A percentile compares a stretch with the other conserved stretches of the same genome.
These are phyloP conservation scores for Colletotrichum sublineola DNA, from an alignment of 2,329 filamentous ascomycete genomes.

Conservation along the genomic window DNA sequence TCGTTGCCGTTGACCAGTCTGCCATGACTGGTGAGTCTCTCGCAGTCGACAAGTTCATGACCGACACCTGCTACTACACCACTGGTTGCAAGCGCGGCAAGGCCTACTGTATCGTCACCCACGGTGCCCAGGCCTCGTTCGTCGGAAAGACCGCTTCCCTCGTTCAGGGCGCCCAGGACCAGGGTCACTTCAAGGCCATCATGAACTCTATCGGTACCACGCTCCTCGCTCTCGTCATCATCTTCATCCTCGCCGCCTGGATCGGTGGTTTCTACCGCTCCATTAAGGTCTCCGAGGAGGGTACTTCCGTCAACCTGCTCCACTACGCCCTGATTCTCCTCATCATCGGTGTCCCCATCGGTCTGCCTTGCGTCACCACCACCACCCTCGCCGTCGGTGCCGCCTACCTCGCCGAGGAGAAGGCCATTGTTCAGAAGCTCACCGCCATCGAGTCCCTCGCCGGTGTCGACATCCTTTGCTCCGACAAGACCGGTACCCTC, in stretches of 20 bases:
- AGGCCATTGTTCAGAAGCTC: conserved; percentile 84
- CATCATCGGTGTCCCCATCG: conserved; percentile 84
- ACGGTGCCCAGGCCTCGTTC: conserved; percentile 79
- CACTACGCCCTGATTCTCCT: conserved; percentile 78
- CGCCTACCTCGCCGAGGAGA: conserved; percentile 81
- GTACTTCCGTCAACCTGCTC: conserved; percentile 70
- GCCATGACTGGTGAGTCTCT: conserved; percentile 86
- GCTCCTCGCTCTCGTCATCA: conserved; percentile 81
- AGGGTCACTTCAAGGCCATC: conserved; percentile 85
- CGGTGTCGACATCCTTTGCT: conserved; percentile 82
- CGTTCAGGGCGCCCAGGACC: conserved; percentile 80
- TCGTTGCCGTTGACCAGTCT: conserved; percentile 82
- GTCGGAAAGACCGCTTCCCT: conserved; percentile 81
- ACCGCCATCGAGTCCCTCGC: conserved; percentile 83
- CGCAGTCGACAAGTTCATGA: conserved; percentile 84
- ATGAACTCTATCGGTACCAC: conserved; percentile 85
- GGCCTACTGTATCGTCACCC: conserved; percentile 76
- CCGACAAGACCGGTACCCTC: conserved; percentile 85
- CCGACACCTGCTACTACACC: conserved; percentile 82
- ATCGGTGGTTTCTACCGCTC: conserved; percentile 84
- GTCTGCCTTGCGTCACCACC: conserved; percentile 83
- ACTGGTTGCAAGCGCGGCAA: conserved; percentile 87
- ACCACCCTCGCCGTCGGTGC: conserved; percentile 83
- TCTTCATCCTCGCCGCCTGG: conserved; percentile 81
- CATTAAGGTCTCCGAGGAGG: conserved; percentile 70